Base-by-base conservation (phyloP, 495 filamentous ascomycete species). In the Melanomma pulvis-pyrius region DNA sequence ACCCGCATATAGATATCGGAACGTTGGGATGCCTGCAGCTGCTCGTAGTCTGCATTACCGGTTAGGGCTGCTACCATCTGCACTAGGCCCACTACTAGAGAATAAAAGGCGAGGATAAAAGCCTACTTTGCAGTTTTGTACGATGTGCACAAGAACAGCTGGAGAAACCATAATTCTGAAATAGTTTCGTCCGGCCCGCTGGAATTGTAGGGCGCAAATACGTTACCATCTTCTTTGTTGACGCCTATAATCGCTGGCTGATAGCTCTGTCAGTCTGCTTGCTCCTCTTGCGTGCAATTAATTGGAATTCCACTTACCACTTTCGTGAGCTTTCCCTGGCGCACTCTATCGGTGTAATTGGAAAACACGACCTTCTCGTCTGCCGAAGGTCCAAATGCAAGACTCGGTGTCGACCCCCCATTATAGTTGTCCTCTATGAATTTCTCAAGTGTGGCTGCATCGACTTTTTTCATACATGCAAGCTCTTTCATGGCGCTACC, bases 381-480 rank as follows among this genome's bases (percentile, higher is more conserved):
- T 11, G 66, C 65, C 0, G 71, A 59, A 28, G 72, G 70, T 12
- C 66, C 62, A 57, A 78, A 75, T 0, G 55, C 56, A 36, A 77
- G 50, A 6, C 22, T 48, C 49, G 60, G 67, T n/a, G 3, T n/a
- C 60, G 39, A 59, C 52, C 54, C 72, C 61, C 32, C 26, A 50
- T 71, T 65, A 26, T 56, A 36, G 60, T 71, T 69, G 8, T n/a
- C 32, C 28, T 58, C 54, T 17, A 83, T 63, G 30, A 76, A 79
- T 22, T 73, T 55, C 62, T 78, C 75, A 50, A 83, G 78, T 47
- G 68, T 70, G 0, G 69, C 67, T 61, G 64, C 71, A 19, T 75
- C 71, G n/a, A 82, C 58, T 11, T 74, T 71, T 21, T 76, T 78
- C 80, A 84, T 81, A 60, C 81, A 84, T 1, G 68, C 70, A n/a